Conservation (phyloP, 1,139 yeast species). For the Taiozyma sp. region DNA sequence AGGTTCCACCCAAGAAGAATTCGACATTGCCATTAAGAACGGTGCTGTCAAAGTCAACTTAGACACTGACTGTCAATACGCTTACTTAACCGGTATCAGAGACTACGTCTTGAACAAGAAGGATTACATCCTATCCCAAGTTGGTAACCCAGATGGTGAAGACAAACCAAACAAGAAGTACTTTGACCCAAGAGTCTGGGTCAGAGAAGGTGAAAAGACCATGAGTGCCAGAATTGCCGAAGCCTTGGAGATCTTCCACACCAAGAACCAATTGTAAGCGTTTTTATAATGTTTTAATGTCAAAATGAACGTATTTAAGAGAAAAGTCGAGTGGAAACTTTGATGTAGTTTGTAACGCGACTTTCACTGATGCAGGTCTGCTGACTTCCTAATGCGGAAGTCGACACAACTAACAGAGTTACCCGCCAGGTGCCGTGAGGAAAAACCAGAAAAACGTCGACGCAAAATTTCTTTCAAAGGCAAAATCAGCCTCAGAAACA, state of each 20-base stretch:
- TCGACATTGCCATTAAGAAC: slow-evolving; percentile 80
- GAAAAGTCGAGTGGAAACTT: no score
- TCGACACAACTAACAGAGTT: not conserved
- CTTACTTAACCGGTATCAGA: slow-evolving; percentile 94
- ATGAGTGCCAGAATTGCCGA: slow-evolving; percentile 81
- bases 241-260: slow-evolving; percentile 85
- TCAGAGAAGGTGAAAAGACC: slow-evolving; percentile 99
- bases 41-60: slow-evolving; percentile 99
- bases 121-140: slow-evolving; percentile 83
- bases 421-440: not conserved
- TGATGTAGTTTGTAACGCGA: not conserved
- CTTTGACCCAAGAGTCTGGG: slow-evolving; percentile 99
- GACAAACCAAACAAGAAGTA: slow-evolving; percentile 99
- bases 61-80: slow-evolving; percentile 98
- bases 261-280: slow-evolving; percentile 53
- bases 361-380: not conserved
- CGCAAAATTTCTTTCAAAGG: not conserved
- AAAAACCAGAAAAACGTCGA: not conserved
- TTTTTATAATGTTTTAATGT: slow-evolving; percentile 1
- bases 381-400: not conserved
- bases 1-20: slow-evolving; percentile 91
- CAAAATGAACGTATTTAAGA: not conserved
- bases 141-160: slow-evolving; percentile 99
- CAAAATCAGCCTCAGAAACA: not conserved
- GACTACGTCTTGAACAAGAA: slow-evolving; percentile 94